phyloP scores from a whole-genome alignment of 257 asterid genomes.

The Gentiana straminea region DNA sequence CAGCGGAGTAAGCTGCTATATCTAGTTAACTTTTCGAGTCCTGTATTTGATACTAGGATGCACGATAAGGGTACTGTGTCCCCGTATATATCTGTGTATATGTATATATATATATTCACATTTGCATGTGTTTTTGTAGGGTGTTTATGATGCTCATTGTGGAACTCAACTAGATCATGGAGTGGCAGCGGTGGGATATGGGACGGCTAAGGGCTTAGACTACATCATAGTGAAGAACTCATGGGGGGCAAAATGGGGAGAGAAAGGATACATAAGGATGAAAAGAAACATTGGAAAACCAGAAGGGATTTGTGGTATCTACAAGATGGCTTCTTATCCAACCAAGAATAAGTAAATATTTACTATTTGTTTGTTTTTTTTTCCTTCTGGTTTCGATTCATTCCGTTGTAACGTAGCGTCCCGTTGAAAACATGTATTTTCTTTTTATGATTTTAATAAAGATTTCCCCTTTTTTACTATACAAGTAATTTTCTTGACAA shows the following conservation, averaged over 20 bases:
- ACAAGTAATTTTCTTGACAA: no score
- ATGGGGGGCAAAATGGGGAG: constrained; percentile 69
- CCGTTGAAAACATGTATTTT: no score
- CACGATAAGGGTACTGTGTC: no score
- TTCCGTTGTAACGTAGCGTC: no score
- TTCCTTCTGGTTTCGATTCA: no score
- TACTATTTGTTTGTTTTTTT: no score
- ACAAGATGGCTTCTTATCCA: constrained; percentile 54
- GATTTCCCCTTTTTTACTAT: no score
- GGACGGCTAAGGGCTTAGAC: constrained; percentile 13
- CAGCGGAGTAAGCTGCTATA: constrained; percentile 36
- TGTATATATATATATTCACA: no score
- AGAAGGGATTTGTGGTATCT: constrained; percentile 50
- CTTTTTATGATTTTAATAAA: no score
- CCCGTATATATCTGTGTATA: no score
- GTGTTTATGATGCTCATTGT: constrained; percentile 58
- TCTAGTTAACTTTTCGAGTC: not conserved
- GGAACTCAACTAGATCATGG: constrained; percentile 27
- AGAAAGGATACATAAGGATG: constrained; percentile 55
- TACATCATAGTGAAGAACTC: constrained; percentile 54
- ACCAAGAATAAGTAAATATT: constrained; percentile 27
- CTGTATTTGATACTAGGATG: no score
- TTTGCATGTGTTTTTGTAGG: constrained; percentile 19
- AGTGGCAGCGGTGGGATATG: constrained; percentile 21
- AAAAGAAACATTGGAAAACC: constrained; percentile 46